Base-by-base conservation (phyloP, 2,329 filamentous ascomycete genomes). In the Blastomyces parvus region DNA sequence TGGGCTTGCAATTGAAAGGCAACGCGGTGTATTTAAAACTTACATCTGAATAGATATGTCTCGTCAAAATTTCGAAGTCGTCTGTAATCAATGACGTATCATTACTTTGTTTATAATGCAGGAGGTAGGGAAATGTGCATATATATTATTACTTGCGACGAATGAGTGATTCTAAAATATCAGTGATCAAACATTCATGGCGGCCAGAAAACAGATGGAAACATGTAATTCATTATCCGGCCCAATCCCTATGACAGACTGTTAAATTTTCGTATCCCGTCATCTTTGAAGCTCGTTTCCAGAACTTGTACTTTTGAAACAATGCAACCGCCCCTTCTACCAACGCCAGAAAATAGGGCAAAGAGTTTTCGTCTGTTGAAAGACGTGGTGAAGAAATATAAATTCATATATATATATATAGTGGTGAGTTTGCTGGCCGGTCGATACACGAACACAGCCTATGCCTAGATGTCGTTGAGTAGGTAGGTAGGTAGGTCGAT, bases 281-380 rank as follows among this genome's bases (percentile, higher is more conserved):
- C n/a, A 36, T 48, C 46, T 13, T 33, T 53, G 25, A 33, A 7
- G 11, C 17, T 53, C 2, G 25, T 53, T 33, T 30, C 19, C 30
- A 56, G 30, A 17, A 3, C n/a, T 36, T 22, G 22, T 22, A 13
- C 30, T 56, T 25, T 27, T 52, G 48, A 30, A 52, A 52, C 13
- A 25, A 17, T 27, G 9, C 3, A 57, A n/a, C 22, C 33, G 11
- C 33, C 36, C 36, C 36, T 1, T 1, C n/a, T 42, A 14, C 55
- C 55, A 57, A 57, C n/a, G 55, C 55, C 33, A 57, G 25, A 38
- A 57, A 57, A 14, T 40, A 8, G 13, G 11, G 33, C 13, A 42
- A 48, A 48, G n/a, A n/a, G 46, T 52, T 13, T 13, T 55, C 19
- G 30, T 40, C 48, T 61, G 60, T 61, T 61, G 60, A 61, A 27